phyloP scores from a whole-genome alignment of 768 basidiomycete genomes.

The Lactifluus echinatus region DNA sequence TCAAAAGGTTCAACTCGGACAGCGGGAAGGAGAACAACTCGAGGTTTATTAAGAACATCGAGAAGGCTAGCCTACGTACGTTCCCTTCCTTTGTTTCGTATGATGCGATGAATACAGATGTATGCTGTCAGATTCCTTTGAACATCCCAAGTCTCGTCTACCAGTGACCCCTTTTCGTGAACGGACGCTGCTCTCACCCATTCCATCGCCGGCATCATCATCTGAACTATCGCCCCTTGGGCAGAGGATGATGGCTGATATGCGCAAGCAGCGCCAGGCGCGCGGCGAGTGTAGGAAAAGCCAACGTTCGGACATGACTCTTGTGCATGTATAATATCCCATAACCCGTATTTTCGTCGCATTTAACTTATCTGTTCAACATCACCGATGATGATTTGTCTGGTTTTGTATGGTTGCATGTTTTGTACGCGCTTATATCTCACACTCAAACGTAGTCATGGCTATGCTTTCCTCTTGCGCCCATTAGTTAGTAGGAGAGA shows the following conservation, averaged over 20 bases:
- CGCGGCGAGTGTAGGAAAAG: conserved; percentile 11
- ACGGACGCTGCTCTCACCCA: conserved; percentile 31
- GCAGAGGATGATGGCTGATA: conserved; percentile 56
- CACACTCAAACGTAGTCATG: not conserved
- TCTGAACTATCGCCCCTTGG: conserved; percentile 66
- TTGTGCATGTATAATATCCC: not conserved
- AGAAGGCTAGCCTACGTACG: not conserved
- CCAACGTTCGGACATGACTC: not conserved
- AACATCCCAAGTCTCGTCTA: conserved; percentile 16
- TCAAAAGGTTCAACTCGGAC: not conserved
- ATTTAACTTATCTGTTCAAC: conserved; percentile 13
- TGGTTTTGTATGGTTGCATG: not conserved
- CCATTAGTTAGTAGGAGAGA: too few relatives aligned
- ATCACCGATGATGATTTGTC: not conserved
- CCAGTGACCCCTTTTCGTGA: conserved; percentile 39
- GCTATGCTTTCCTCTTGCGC: not conserved
- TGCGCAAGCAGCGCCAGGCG: conserved; percentile 35
- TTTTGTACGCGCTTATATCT: not conserved
- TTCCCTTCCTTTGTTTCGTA: not conserved
- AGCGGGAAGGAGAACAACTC: conserved; percentile 16
- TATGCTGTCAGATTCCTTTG: not conserved
- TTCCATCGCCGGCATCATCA: conserved; percentile 59
- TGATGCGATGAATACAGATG: not conserved
- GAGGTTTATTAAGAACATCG: not conserved
- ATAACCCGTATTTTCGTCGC: conserved; percentile 1